A percentile compares a stretch with the other conserved stretches of the same genome.
Conservation (phyloP, 164 flowering plant species). For the Tetrastigma voinierianum region DNA sequence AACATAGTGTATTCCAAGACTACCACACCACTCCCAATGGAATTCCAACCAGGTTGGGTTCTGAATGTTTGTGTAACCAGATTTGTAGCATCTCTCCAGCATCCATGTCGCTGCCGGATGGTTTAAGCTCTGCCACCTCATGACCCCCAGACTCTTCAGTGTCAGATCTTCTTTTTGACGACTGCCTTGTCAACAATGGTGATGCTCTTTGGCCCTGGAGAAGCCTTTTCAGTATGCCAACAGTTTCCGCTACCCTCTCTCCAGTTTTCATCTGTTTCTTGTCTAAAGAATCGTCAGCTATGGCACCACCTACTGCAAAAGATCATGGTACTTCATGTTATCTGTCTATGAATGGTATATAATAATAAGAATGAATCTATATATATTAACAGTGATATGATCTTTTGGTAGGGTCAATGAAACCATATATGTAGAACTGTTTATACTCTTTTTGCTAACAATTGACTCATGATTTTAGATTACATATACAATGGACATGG, state of each 20-base stretch:
- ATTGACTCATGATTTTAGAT: too few relatives aligned
- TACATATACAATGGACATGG: too few relatives aligned
- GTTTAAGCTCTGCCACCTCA: slow-evolving; percentile 56
- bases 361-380: too few relatives aligned
- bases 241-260: slow-evolving; percentile 39
- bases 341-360: too few relatives aligned
- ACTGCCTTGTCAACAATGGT: slow-evolving; percentile 64
- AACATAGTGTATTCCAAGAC: slow-evolving; percentile 57
- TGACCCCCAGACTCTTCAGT: slow-evolving; percentile 50
- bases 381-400: too few relatives aligned
- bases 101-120: slow-evolving; percentile 63
- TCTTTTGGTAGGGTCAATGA: too few relatives aligned
- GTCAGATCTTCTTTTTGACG: slow-evolving; percentile 33
- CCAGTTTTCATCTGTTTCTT: slow-evolving; percentile 42
- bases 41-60: slow-evolving; percentile 57
- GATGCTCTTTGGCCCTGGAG: slow-evolving; percentile 32
- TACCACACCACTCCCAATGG: slow-evolving; percentile 53
- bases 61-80: slow-evolving; percentile 37
- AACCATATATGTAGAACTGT: too few relatives aligned
- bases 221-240: slow-evolving; percentile 57
- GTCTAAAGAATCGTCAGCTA: too few relatives aligned
- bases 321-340: too few relatives aligned
- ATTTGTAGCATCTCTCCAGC: slow-evolving; percentile 40
- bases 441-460: too few relatives aligned
- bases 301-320: too few relatives aligned